Evolutionary conservation across 2,329 filamentous ascomycete genomes (phyloP), one percentile per base, ranked within the genome.

Genomic region (Nigrograna mackinnonii): DNA sequence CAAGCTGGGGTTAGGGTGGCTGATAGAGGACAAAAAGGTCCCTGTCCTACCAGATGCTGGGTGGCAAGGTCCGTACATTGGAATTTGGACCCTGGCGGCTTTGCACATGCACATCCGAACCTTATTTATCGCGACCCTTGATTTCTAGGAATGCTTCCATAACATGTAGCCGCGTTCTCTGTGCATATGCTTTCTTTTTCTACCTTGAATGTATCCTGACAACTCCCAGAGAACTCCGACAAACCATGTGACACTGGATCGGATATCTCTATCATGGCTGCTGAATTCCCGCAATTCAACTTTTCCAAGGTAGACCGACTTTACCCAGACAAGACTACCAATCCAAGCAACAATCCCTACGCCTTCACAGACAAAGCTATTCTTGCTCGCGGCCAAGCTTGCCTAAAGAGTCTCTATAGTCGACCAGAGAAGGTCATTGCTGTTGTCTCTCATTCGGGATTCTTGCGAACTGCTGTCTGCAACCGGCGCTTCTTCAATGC

Each of bases 361-460:
- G 77, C 74, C 14, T 80, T 79, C 66, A 79, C 73, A 2, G 72
- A 71, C 28, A 55, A 58, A 3, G 76, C 79, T 19, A 74, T 87
- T 26, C 61, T 86, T 4, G 70, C 68, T 0, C 79, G 85, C 11
- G 84, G 77, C 0, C 75, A 78, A 51, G 60, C 65, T 0, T 74
- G 72, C 31, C 70, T 86, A 2, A 64, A 68, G 22, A 69, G 72
- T 19, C 69, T 87, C 18, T 71, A 77, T 46, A 50, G 54, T 11
- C 72, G 83, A 1, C 75, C 78, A 0, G 83, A 87, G 64, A 80
- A 80, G 52, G 72, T 83, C 38, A 75, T 87, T 40, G 73, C 84
- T 7, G 83, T 87, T 0, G 82, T 87, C 4, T 80, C 79, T 2
- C 84, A 87, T 65, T 82, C 83, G 2, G 82, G 77, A 0, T 87